These are phyloP conservation scores for Trametes versicolor DNA, from an alignment of 1,284 basidiomycete genomes.

Conservation along the genomic window DNA sequence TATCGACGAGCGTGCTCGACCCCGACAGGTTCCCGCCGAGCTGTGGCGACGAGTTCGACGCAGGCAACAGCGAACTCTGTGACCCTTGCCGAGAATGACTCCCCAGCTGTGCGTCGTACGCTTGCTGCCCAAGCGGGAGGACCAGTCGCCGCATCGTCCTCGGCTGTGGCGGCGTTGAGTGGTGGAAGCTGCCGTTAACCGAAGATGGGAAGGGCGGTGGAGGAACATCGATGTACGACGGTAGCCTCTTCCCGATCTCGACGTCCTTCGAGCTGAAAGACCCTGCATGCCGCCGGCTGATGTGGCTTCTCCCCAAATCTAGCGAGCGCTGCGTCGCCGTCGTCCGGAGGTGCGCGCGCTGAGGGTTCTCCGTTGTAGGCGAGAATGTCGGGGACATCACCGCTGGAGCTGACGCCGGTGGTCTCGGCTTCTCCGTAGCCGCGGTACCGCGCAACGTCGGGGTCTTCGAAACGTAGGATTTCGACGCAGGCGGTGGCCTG, in stretches of 20 bases:
- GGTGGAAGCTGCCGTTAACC: slow-evolving; percentile 30
- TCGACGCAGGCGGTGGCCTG: slow-evolving; percentile 46
- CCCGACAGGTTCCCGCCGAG: slow-evolving; percentile 34
- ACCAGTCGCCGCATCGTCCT: slow-evolving; percentile 52
- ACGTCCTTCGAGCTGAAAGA: slow-evolving; percentile 94
- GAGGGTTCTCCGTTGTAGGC: slow-evolving; percentile 33
- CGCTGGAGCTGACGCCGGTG: slow-evolving; percentile 42
- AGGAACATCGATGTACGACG: slow-evolving; percentile 62
- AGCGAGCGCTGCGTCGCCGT: slow-evolving; percentile 34
- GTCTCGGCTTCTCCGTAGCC: slow-evolving; percentile 28
- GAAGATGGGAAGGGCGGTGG: slow-evolving; percentile 24
- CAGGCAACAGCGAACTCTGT: slow-evolving; percentile 59
- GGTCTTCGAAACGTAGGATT: slow-evolving; percentile 37
- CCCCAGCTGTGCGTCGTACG: slow-evolving; percentile 32
- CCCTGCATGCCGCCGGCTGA: slow-evolving; percentile 86
- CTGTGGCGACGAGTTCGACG: slow-evolving; percentile 45
- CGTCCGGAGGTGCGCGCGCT: slow-evolving; percentile 36
- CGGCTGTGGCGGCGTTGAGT: slow-evolving; percentile 50
- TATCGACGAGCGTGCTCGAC: slow-evolving; percentile 70
- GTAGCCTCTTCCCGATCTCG: slow-evolving; percentile 85
- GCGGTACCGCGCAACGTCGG: slow-evolving; percentile 32
- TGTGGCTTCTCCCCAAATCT: slow-evolving; percentile 48
- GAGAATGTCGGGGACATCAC: slow-evolving; percentile 37
- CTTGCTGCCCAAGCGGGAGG: slow-evolving; percentile 28
- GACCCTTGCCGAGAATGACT: slow-evolving; percentile 68